Conservation (phyloP, 2,329 filamentous ascomycete species). For the Scortechinia acanthostroma region DNA sequence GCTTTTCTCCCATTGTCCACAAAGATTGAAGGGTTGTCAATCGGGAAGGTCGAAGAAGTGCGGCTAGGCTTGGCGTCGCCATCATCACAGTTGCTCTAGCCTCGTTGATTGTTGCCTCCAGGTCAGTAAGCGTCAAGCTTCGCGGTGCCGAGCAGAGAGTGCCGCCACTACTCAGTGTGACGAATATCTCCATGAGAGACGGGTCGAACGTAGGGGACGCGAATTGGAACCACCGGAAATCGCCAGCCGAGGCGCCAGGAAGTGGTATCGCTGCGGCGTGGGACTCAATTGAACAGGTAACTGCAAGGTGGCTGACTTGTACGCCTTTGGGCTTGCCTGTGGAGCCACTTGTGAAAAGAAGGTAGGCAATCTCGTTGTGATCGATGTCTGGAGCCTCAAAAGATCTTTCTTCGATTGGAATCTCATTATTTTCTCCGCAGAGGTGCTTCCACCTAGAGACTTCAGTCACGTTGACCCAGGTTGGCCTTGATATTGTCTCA, state of each 20-base stretch:
- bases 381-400: constrained; percentile 5
- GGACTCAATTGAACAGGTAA: constrained; percentile 17
- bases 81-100: constrained; percentile 23
- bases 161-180: constrained; percentile 13
- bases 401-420: too few relatives aligned
- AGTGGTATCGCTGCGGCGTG: constrained; percentile 15
- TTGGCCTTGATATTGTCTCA: background rate
- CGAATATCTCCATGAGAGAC: constrained; percentile 10
- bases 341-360: constrained; percentile 22
- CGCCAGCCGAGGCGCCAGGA: constrained; percentile 8
- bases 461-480: background rate
- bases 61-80: constrained; percentile 25
- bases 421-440: background rate
- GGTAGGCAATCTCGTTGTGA: constrained; percentile 15
- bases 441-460: background rate
- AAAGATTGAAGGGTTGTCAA: constrained; percentile 15
- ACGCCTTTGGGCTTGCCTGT: constrained; percentile 23
- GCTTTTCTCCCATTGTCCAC: constrained; percentile 22
- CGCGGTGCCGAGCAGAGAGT: constrained; percentile 22
- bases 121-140: constrained; percentile 14
- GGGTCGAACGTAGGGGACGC: constrained; percentile 21
- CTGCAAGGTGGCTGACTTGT: constrained; percentile 16
- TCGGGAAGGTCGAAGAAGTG: constrained; percentile 16
- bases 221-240: constrained; percentile 25
- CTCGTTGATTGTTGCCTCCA: constrained; percentile 16